A percentile compares a stretch with the other conserved stretches of the same genome.
Conservation (phyloP, 1,284 basidiomycete genomes). For the Leucoagaricus sp. region DNA sequence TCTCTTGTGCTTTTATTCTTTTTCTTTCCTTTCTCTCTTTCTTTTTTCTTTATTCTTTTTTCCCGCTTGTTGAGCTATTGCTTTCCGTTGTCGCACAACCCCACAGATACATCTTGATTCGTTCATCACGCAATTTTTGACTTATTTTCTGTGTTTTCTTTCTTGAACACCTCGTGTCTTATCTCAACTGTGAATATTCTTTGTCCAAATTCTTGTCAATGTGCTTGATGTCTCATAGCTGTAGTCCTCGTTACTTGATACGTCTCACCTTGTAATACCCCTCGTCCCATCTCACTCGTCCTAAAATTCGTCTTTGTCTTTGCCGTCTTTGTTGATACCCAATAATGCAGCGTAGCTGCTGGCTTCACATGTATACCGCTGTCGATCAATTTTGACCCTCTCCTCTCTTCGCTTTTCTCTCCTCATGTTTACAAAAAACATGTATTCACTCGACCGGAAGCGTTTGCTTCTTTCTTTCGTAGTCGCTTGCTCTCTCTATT, state of each 20-base stretch:
- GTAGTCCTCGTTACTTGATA: no score
- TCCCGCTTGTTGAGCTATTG: neutral
- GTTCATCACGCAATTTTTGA: neutral
- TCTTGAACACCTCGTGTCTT: neutral
- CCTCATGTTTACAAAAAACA: neutral
- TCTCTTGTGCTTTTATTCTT: no score
- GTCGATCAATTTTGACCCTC: neutral
- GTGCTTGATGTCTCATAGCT: neutral
- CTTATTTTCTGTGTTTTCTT: neutral
- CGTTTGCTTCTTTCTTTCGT: neutral
- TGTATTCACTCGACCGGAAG: neutral
- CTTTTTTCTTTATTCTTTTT: neutral
- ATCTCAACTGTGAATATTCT: neutral
- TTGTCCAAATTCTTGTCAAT: neutral
- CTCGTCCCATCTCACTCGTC: neutral
- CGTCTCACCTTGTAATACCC: neutral
- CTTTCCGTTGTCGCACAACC: no score
- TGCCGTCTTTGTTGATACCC: neutral
- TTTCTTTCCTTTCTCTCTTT: neutral
- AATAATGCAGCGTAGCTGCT: neutral
- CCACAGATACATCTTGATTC: no score
- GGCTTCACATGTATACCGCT: neutral
- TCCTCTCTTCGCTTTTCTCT: neutral
- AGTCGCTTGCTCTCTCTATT: constrained; percentile 1
- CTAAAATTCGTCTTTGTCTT: neutral